Conservation (phyloP, 1,139 yeast genomes). For the Yamadazyma pseudoaaseri region DNA sequence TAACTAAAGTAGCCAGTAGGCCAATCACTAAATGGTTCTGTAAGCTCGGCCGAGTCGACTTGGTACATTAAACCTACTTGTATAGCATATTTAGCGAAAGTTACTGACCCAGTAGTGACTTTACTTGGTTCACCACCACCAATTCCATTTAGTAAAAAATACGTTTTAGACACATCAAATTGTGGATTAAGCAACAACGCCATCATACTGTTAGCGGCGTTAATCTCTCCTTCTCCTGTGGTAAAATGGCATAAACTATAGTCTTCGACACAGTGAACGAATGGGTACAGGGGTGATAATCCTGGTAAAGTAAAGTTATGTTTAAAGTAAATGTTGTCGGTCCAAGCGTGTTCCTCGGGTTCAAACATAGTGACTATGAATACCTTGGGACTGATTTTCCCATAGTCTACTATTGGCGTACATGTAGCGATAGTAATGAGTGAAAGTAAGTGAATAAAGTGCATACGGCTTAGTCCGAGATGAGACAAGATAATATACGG, state of each 20-base stretch:
- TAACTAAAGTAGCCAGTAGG: conserved; percentile 58
- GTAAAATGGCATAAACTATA: conserved; percentile 60
- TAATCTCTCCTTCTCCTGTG: conserved; percentile 69
- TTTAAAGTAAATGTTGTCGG: conserved; percentile 43
- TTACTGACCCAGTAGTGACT: conserved; percentile 53
- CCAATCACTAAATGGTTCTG: conserved; percentile 54
- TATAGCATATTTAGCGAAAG: conserved; percentile 61
- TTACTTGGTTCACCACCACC: conserved; percentile 61
- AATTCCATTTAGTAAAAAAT: conserved; percentile 64
- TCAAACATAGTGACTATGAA: conserved; percentile 57
- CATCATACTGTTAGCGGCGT: conserved; percentile 61
- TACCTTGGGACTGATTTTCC: conserved; percentile 42
- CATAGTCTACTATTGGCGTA: conserved; percentile 3
- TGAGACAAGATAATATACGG: too few species aligned
- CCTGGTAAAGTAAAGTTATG: conserved; percentile 62
- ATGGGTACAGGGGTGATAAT: conserved; percentile 59
- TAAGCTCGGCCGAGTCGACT: conserved; percentile 45
- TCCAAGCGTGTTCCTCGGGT: conserved; percentile 57
- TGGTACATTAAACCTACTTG: conserved; percentile 64
- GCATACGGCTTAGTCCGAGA: too few species aligned
- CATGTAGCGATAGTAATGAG: too few species aligned
- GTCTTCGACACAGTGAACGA: conserved; percentile 53
- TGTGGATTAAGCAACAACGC: conserved; percentile 54
- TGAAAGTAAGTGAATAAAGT: too few species aligned
- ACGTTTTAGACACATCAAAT: conserved; percentile 59